Base-by-base conservation (phyloP, 73 alveolate species). In the Effrenium voratum region DNA sequence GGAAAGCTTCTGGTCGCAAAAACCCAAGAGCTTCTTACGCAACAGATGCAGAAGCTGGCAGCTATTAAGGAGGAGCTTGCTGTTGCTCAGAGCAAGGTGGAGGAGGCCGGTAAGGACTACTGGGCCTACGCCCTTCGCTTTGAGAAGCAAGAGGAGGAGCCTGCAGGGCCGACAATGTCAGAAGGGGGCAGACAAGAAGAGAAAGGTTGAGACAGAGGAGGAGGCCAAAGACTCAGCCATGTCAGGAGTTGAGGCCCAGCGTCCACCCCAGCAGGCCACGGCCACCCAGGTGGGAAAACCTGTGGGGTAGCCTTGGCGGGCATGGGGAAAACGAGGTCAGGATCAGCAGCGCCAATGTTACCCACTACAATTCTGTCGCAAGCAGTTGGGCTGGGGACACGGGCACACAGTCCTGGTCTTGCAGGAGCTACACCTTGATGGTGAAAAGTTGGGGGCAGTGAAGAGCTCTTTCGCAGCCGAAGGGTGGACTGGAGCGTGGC, bases 381-480 rank as follows among this genome's bases (percentile, higher is more conserved):
- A 70, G 81, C 81, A 70, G 81, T 70, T 70, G n/a, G 81, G 81
- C 81, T 70, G 81, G 81, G 47, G n/a, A n/a, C n/a, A n/a, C n/a
- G n/a, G n/a, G n/a, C n/a, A 32, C 44, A 70, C 13, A 36, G 46
- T 70, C 13, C 34, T 70, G 26, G 81, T 46, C 2, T 32, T 70
- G 13, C 81, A 70, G 34, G 81, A 70, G 34, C 26, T 46, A 32
- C 81, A 70, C 81, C 81, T n/a, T n/a, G n/a, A n/a, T n/a, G n/a
- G n/a, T n/a, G n/a, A n/a, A n/a, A n/a, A n/a, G n/a, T n/a, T n/a
- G n/a, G n/a, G n/a, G n/a, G n/a, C n/a, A n/a, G n/a, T n/a, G n/a
- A n/a, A n/a, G n/a, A n/a, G n/a, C n/a, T n/a, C n/a, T n/a, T n/a
- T n/a, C n/a, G n/a, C n/a, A n/a, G n/a, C n/a, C n/a, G n/a, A n/a